Conservation (phyloP, 2,329 filamentous ascomycete species). For the Aspergillus quadricinctus region DNA sequence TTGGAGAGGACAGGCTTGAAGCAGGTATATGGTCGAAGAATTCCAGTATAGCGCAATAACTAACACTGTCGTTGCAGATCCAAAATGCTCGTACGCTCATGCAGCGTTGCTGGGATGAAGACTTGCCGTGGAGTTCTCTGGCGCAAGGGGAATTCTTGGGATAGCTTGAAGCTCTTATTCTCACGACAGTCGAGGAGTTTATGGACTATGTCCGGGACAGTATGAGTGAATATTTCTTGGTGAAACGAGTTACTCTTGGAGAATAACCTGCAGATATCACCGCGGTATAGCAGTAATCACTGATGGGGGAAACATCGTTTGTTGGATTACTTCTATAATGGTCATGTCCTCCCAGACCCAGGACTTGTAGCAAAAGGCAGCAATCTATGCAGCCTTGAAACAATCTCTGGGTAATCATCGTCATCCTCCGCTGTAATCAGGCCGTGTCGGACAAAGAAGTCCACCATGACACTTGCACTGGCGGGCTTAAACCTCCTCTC, state of each 20-base stretch:
- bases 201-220: background rate
- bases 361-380: slow-evolving; percentile 4
- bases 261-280: background rate
- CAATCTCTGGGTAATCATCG: slow-evolving; percentile 5
- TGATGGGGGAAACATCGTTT: no score
- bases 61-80: slow-evolving; percentile 22
- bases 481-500: slow-evolving; percentile 2
- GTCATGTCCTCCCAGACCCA: background rate
- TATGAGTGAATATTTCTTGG: background rate
- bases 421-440: slow-evolving; percentile 5
- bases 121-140: slow-evolving; percentile 36
- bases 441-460: slow-evolving; percentile 8
- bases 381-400: slow-evolving; percentile 5
- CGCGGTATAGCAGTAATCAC: no score
- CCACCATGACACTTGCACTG: slow-evolving; percentile 4
- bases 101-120: slow-evolving; percentile 37
- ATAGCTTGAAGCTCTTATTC: slow-evolving; percentile 9
- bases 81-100: slow-evolving; percentile 38
- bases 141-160: slow-evolving; percentile 39
- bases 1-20: slow-evolving; percentile 73
- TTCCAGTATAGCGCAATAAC: background rate
- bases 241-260: no score
- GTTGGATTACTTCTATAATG: background rate
- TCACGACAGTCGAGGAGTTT: background rate
- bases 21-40: slow-evolving; percentile 51